Base-by-base conservation (phyloP, 106 monocot genomes). In the Platanthera guangdongensis region DNA sequence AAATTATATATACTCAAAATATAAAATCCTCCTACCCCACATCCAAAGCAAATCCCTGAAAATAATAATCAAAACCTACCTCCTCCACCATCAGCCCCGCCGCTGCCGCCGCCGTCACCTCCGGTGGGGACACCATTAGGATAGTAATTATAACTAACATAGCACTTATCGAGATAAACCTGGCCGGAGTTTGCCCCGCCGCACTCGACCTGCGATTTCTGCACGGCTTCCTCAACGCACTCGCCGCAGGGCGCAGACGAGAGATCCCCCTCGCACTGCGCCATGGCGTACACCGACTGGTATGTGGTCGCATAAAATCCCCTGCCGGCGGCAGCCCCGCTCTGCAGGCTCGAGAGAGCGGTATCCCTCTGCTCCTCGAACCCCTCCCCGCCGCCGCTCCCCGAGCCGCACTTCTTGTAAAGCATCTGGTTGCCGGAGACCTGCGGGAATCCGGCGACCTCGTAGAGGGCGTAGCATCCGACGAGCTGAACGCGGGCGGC, bases 191-290 rank as follows among this genome's bases (percentile, higher is more conserved):
- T 71, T 10, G 92, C 88, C 21, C 90, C 90, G 10, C 94, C 99
- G 79, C 99, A 99, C 85, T 99, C 97, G 25, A 94, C 94, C 86
- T 99, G 86, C 30, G 85, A 85, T 85, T 88, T 92, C 88, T 99
- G 99, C 51, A 92, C 92, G 6, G 99, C 94, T 80, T 94, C 82
- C 47, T 86, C 47, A 2, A 92, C 88, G 75, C 99, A 99, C 57
- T 90, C 81, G 10, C 83, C 86, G 74, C 99, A 94, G 75, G 94
- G 92, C 3, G 82, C 79, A 0, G 73, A 60, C 39, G 92, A 92
- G 55, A 99, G 82, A 52, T 94, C 99, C 48, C 99, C 94, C 75
- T 99, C 92, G 76, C 99, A 99, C 79, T 99, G 99, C 13, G 94
- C 94, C 99, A 99, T 90, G 19, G 91, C 88, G 64, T 92, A 99